Percentiles rank a stretch among this genome's conserved stretches.
Conservation (phyloP, 179 eudicot genomes). For the Sideroxylon spinosum region DNA sequence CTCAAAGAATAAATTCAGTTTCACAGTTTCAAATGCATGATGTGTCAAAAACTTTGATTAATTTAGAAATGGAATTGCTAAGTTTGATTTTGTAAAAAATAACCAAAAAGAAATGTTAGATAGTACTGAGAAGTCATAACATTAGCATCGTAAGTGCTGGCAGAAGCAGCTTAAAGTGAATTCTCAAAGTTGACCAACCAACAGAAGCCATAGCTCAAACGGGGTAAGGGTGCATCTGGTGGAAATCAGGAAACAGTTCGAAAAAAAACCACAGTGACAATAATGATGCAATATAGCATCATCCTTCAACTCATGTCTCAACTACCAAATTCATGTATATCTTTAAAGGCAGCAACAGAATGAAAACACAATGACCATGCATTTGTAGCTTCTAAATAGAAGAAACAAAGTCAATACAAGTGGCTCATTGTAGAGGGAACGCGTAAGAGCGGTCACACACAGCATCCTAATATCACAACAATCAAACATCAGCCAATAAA, state of each 20-base stretch:
- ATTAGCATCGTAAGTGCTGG: neutral
- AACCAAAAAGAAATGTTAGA: neutral
- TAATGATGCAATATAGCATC: neutral
- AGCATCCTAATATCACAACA: neutral
- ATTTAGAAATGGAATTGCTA: neutral
- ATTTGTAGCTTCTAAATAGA: neutral
- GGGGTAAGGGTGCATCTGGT: neutral
- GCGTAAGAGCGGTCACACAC: neutral
- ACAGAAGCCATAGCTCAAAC: neutral
- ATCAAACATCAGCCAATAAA: conserved; percentile 2
- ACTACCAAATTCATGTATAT: neutral
- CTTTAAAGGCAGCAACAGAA: neutral
- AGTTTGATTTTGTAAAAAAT: neutral
- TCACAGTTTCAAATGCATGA: neutral
- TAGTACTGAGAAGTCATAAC: neutral
- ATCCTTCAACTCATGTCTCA: neutral
- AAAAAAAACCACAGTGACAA: neutral
- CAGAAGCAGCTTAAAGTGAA: neutral
- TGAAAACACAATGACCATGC: neutral
- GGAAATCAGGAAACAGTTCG: neutral
- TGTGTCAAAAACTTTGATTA: neutral
- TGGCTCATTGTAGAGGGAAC: neutral
- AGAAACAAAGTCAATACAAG: neutral
- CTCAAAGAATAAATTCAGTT: neutral
- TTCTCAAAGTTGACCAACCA: neutral